Base-by-base conservation (phyloP, 1,284 basidiomycete genomes). In the Trametes hirsuta region DNA sequence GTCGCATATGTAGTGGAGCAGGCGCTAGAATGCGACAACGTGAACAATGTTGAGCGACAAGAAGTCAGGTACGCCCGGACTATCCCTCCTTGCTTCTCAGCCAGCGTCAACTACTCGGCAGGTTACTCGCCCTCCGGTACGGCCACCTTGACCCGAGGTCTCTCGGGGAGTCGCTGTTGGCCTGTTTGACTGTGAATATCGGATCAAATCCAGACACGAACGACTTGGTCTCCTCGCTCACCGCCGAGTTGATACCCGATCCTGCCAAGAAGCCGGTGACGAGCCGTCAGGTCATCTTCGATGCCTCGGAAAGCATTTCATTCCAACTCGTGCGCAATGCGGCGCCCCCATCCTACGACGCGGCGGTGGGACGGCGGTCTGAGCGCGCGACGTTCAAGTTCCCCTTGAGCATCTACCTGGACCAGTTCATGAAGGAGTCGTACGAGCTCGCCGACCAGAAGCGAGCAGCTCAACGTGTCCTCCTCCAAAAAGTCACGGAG, bases 401-500 rank as follows among this genome's bases (percentile, higher is more conserved):
- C 63, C 89, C 90, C 2, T 82, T 81, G 63, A 75, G 77, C 36
- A 76, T 93, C 44, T 91, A 84, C 68, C 75, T 93, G 52, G 91
- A 93, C 69, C 83, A 84, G 59, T 93, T 91, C 67, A 67, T 91
- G 63, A 76, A 78, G 52, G 78, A 81, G 53, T 90, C 89, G 53
- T 66, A 83, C 2, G 76, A 78, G 14, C 62, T 86, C 35, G 81
- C 83, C 5, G 78, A 80, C 35, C 71, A 77, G 55, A 85, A 84
- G 66, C 72, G 82, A 48, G 67, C 53, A 42, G 63, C 76, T 58
- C 80, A 83, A 67, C 72, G 73, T n/a, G 75, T 79, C 34, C 77
- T 87, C 54, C 64, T 75, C 6, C 75, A 74, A n/a, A 78, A 84
- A 58, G 77, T 85, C 14, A 74, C 79, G 49, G 73, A 74, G 45